These are phyloP conservation scores for Phytophthora kernoviae DNA, from an alignment of 352 stramenopile species.

Conservation along the genomic window DNA sequence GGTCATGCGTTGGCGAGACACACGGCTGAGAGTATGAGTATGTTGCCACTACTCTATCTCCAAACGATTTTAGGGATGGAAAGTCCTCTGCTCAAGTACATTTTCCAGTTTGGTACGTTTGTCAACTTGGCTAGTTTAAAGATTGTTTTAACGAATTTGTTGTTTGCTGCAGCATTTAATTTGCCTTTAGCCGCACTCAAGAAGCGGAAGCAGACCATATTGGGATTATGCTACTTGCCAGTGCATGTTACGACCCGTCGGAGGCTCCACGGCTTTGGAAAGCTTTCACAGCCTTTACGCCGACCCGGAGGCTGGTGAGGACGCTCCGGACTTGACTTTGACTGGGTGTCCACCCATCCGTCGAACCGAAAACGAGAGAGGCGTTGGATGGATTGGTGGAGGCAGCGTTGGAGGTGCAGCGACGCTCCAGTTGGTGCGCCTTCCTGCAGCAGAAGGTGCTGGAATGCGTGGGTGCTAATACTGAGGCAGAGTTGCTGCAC, in stretches of 20 bases:
- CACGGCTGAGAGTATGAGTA: constrained; percentile 67
- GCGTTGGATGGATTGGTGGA: constrained; percentile 47
- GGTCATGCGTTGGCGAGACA: constrained; percentile 66
- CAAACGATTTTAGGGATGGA: constrained; percentile 55
- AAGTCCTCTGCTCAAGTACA: constrained; percentile 64
- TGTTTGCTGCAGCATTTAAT: constrained; percentile 49
- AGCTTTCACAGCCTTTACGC: constrained; percentile 43
- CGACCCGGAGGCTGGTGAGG: constrained; percentile 33
- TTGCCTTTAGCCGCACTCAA: constrained; percentile 69
- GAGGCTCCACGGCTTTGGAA: constrained; percentile 56
- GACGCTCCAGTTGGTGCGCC: constrained; percentile 56
- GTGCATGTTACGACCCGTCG: constrained; percentile 70
- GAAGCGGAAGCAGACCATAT: constrained; percentile 77
- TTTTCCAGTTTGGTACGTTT: constrained; percentile 60
- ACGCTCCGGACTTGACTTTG: constrained; percentile 44
- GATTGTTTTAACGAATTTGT: constrained; percentile 3
- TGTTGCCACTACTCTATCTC: constrained; percentile 53
- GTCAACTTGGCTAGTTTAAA: constrained; percentile 5
- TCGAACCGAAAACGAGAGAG: constrained; percentile 65
- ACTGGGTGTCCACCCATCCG: constrained; percentile 72
- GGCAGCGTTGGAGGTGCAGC: constrained; percentile 49
- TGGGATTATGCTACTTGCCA: constrained; percentile 78
- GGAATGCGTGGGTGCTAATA: constrained; percentile 38
- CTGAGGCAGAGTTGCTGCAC: constrained; percentile 44
- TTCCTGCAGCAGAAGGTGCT: constrained; percentile 62